Percentiles rank a stretch among this genome's conserved stretches.
Evolutionary conservation across 2,329 filamentous ascomycete species (phyloP).

Genomic region (Capronia americana): DNA sequence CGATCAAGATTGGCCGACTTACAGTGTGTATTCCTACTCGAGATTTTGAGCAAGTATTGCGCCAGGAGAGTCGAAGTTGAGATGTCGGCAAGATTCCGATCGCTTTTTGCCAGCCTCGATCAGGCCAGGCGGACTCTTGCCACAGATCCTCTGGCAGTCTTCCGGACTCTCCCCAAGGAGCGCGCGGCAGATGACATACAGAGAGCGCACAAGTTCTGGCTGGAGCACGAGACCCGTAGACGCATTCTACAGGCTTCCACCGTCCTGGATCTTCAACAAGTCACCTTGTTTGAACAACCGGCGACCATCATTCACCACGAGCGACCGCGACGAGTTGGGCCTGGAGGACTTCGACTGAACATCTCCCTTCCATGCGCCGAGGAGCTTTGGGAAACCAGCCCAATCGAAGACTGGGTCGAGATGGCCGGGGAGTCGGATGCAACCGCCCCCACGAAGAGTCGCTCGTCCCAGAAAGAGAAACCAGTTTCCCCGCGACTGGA

Average conservation of each 20-base stretch:
- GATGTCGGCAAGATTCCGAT: slow-evolving; percentile 45
- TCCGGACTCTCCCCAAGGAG: slow-evolving; percentile 41
- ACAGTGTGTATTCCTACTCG: slow-evolving; percentile 47
- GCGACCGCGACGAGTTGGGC: slow-evolving; percentile 24
- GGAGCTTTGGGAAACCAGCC: slow-evolving; percentile 44
- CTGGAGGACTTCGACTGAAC: slow-evolving; percentile 27
- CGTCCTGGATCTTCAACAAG: slow-evolving; percentile 46
- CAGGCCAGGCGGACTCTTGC: slow-evolving; percentile 42
- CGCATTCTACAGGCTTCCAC: slow-evolving; percentile 46
- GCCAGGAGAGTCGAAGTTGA: slow-evolving; percentile 44
- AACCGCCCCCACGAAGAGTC: slow-evolving; percentile 17
- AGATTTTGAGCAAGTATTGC: slow-evolving; percentile 45
- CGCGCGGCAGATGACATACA: slow-evolving; percentile 40
- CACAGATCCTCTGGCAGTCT: slow-evolving; percentile 43
- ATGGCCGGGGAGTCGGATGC: slow-evolving; percentile 32
- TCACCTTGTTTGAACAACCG: slow-evolving; percentile 44
- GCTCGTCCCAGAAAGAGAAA: slow-evolving; percentile 9
- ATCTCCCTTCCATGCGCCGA: slow-evolving; percentile 45
- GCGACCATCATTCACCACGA: slow-evolving; percentile 42
- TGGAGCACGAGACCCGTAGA: slow-evolving; percentile 46
- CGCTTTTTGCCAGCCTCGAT: slow-evolving; percentile 46
- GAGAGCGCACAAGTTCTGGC: slow-evolving; percentile 46
- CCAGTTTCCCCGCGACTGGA: slow-evolving; percentile 19
- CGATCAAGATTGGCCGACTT: slow-evolving; percentile 46
- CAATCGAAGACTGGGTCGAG: slow-evolving; percentile 42